Evolutionary conservation across 2,329 filamentous ascomycete species (phyloP).

Genomic region (Talaromyces sp.): DNA sequence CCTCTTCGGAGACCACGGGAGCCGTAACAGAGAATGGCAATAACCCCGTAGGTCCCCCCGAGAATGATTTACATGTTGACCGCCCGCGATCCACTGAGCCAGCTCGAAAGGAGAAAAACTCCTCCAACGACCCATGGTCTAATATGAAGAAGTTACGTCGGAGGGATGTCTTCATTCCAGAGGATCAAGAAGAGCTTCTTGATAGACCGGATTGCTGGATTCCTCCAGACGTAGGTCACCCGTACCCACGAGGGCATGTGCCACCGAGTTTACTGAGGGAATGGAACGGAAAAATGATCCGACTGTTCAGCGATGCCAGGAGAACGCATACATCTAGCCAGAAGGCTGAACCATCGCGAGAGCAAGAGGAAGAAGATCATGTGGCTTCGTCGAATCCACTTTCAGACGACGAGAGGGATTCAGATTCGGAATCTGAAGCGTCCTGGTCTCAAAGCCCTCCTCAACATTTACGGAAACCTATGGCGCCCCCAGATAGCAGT

Average conservation of each 20-base stretch:
- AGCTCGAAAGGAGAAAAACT: constrained; percentile 4
- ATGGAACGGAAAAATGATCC: constrained; percentile 31
- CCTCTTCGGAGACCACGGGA: not conserved
- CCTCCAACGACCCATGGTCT: constrained; percentile 25
- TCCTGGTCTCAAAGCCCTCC: constrained; percentile 21
- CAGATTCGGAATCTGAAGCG: not conserved
- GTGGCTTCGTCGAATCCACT: constrained; percentile 15
- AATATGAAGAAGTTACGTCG: constrained; percentile 36
- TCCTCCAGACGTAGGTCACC: constrained; percentile 28
- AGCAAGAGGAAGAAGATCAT: not conserved
- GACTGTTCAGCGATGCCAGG: constrained; percentile 13
- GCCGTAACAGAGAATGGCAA: not conserved
- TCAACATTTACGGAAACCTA: not conserved
- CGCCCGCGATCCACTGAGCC: not conserved
- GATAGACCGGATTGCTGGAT: constrained; percentile 40
- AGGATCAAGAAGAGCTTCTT: constrained; percentile 48
- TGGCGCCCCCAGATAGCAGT: constrained; percentile 12
- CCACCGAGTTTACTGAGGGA: constrained; percentile 30
- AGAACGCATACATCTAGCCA: constrained; percentile 1
- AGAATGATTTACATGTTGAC: not conserved
- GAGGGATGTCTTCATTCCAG: constrained; percentile 43
- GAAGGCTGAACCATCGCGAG: not conserved
- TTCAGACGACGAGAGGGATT: constrained; percentile 17
- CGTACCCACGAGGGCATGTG: constrained; percentile 28
- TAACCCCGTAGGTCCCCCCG: not conserved